Conservation (phyloP, 2,329 filamentous ascomycete species). For the Hypoxylon sp. region DNA sequence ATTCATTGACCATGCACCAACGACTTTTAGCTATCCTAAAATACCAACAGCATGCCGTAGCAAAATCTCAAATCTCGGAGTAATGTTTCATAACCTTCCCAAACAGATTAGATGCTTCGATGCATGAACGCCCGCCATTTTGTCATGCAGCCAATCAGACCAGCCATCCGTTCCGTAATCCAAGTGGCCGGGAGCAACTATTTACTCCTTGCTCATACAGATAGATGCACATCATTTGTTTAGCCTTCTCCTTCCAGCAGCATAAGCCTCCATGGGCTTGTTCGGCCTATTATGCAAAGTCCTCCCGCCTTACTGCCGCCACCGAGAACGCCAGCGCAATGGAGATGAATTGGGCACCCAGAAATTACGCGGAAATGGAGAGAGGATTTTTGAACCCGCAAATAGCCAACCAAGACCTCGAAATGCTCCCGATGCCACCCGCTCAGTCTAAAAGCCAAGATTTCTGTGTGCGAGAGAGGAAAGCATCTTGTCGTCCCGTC, state of each 20-base stretch:
- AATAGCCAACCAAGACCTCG: conserved; percentile 22
- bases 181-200: conserved; percentile 27
- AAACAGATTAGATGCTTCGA: conserved; percentile 2
- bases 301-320: conserved; percentile 13
- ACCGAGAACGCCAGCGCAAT: conserved; percentile 13
- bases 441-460: conserved; percentile 27
- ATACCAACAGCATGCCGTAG: conserved; percentile 6
- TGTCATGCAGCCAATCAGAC: conserved; percentile 35
- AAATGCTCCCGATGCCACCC: conserved; percentile 31
- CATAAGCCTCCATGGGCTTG: conserved; percentile 8
- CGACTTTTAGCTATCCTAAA: conserved; percentile 8
- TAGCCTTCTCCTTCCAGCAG: neutral
- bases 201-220: conserved; percentile 16
- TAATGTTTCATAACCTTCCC: conserved; percentile 20
- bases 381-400: conserved; percentile 14
- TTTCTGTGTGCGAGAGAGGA: conserved; percentile 22
- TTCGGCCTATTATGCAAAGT: conserved; percentile 15
- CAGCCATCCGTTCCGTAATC: conserved; percentile 25
- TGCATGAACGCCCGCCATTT: conserved; percentile 31
- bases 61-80: neutral
- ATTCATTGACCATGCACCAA: neutral
- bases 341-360: neutral
- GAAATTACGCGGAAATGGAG: conserved; percentile 17
- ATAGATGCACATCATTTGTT: neutral
- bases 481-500: conserved; percentile 28